A percentile compares a stretch with the other conserved stretches of the same genome.
Evolutionary conservation across 352 stramenopile species (phyloP).

Genomic region (Phytophthora hybrid): DNA sequence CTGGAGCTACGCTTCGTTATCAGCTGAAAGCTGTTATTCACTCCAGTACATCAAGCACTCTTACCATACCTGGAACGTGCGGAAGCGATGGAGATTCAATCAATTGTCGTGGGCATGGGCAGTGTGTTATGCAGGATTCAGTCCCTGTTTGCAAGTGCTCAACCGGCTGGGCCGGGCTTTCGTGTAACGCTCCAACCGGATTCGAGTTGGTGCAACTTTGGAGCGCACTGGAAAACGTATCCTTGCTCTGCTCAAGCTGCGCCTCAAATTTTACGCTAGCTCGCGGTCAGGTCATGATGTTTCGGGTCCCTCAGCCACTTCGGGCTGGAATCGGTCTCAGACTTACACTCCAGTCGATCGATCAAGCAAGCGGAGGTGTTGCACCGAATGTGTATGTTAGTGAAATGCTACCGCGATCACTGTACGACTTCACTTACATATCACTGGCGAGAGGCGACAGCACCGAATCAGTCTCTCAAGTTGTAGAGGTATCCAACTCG

Average conservation of each 20-base stretch:
- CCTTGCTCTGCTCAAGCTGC: conserved; percentile 66
- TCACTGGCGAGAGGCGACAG: conserved; percentile 42
- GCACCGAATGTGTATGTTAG: conserved; percentile 76
- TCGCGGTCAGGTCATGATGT: conserved; percentile 65
- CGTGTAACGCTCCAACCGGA: conserved; percentile 63
- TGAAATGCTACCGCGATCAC: conserved; percentile 67
- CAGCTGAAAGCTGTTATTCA: conserved; percentile 54
- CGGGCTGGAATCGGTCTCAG: conserved; percentile 56
- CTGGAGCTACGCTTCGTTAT: conserved; percentile 54
- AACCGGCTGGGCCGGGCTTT: conserved; percentile 68
- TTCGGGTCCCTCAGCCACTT: conserved; percentile 72
- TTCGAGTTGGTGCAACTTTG: conserved; percentile 72
- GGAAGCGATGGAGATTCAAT: conserved; percentile 10
- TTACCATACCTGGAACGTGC: conserved; percentile 12
- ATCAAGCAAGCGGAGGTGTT: conserved; percentile 14
- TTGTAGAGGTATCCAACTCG: conserved; percentile 54
- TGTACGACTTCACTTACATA: conserved; percentile 82
- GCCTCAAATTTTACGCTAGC: conserved; percentile 49
- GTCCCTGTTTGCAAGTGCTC: conserved; percentile 58
- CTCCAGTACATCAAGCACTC: conserved; percentile 13
- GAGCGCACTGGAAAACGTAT: conserved; percentile 58
- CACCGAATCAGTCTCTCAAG: conserved; percentile 27
- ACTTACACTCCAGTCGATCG: conserved; percentile 33
- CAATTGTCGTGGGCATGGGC: conserved; percentile 65
- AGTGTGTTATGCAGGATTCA: conserved; percentile 48